Base-by-base conservation (phyloP, 192 early-diverging fungal species). In the Umbelopsis isabellina region DNA sequence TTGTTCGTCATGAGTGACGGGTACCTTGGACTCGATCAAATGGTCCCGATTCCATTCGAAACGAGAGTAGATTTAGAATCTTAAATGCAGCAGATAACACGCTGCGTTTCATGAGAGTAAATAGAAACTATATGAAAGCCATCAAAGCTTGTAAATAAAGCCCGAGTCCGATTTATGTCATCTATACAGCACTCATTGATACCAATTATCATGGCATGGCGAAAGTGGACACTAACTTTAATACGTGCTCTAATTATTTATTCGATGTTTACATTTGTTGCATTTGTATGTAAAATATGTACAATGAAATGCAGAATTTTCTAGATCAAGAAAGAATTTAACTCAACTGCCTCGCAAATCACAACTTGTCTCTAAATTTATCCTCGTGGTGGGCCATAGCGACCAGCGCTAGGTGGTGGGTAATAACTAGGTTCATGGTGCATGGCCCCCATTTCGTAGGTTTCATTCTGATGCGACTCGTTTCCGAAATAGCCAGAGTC, bases 1-100 rank as follows among this genome's bases (percentile, higher is more conserved):
- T 65, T 97, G 21, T 76, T 84, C 70, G 58, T 95, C 4, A 84
- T 88, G 41, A 90, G 88, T 72, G 95, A 97, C 75, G 93, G 89
- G 0, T 95, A 97, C 73, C 35, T 92, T 67, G 91, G 91, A 1
- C 79, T 92, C 22, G 92, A 93, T 66, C 86, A 90, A 75, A 82
- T 85, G 18, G 65, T 84, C 13, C 75, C 80, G 4, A 71, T 92
- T 20, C 70, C 75, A 61, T 76, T 84, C 67, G 75, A 77, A 47
- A 80, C 81, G 15, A 53, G 69, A 45, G 45, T 53, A 15, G 69
- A 71, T 61, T 46, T 71, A 21, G 69, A 71, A 20, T 35, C 53
- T 18, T 71, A 61, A 41, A 46, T 7, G 46, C 0, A 20, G 21
- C 13, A 20, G 21, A 41, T 55, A 25, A 7, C 0, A 0, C 30